Conservation (phyloP, 2,329 filamentous ascomycete species). For the Ophiostoma sp. region DNA sequence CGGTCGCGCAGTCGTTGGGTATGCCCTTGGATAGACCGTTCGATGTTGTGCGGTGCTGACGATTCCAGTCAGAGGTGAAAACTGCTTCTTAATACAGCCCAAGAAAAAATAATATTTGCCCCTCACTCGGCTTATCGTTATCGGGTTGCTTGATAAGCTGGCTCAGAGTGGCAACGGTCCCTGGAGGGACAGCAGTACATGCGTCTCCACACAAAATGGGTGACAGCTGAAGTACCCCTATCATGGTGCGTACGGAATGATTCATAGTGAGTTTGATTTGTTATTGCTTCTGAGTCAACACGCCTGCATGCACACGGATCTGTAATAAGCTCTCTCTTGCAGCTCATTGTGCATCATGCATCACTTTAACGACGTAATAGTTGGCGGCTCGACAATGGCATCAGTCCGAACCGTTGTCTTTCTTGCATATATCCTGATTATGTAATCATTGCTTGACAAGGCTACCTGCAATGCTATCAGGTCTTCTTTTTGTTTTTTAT, state of each 20-base stretch:
- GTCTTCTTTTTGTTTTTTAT: too few species aligned
- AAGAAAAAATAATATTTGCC: conserved; percentile 12
- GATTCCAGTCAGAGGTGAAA: not conserved
- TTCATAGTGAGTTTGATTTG: not conserved
- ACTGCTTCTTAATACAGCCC: conserved; percentile 8
- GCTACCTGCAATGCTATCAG: too few species aligned
- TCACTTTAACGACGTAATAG: too few species aligned
- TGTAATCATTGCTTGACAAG: too few species aligned
- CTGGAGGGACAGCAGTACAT: not conserved
- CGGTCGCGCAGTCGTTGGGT: not conserved
- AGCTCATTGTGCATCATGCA: not conserved
- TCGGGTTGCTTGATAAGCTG: conserved; percentile 9
- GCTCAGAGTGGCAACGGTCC: not conserved
- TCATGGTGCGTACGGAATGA: not conserved
- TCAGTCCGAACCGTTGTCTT: too few species aligned
- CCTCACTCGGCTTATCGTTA: conserved; percentile 16
- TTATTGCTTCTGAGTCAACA: not conserved
- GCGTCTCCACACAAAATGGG: not conserved
- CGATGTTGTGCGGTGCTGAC: not conserved
- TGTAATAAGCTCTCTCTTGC: too few species aligned
- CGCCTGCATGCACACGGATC: too few species aligned
- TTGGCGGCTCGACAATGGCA: too few species aligned
- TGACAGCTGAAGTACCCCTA: not conserved
- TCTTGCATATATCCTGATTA: too few species aligned
- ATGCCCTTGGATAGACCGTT: not conserved